Base-by-base conservation (phyloP, 2,329 filamentous ascomycete genomes). In the Aspergillus calidoustus region DNA sequence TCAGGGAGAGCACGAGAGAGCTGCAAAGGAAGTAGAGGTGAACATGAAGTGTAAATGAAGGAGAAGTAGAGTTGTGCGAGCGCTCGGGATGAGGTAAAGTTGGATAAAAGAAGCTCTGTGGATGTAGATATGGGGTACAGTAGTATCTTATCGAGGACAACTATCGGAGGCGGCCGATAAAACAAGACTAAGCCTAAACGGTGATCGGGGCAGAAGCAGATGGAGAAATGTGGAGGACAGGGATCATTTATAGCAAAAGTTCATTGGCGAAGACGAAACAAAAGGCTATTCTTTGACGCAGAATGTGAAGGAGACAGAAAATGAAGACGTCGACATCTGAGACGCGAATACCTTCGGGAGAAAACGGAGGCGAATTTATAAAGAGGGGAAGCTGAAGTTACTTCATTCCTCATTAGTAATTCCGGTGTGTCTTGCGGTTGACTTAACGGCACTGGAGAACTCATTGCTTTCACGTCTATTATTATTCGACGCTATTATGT, bases 1-100 rank as follows among this genome's bases (percentile, higher is more conserved):
- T 68, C 69, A 57, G 54, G 54, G 67, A 70, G 68, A 69, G 64
- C 62, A 64, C 60, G 54, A 54, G 61, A 57, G 43, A 25, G 17
- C 5, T n/a, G 31, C 28, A 8, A 11, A 31, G n/a, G 34, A 41
- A 28, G 23, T n/a, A 44, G 19, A 46, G 11, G 22, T 25, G 51
- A 44, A 50, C 52, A 57, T 55, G 53, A 62, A 62, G 44, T 38
- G 23, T n/a, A 23, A 41, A 38, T 38, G 7, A 13, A 52, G 57
- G 6, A n/a, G 25, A 23, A 44, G 30, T 19, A 50, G 31, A 11
- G 22, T 23, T 47, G n/a, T 28, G 41, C 3, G 34, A 41, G 34
- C 34, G 51, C 3, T 52, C 50, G 31, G 46, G 44, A 51, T 25
- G 57, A 51, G 55, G 41, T 38, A 19, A 51, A 46, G 19, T 31